Base-by-base conservation (phyloP, 2,329 filamentous ascomycete genomes). In the Ceratocystiopsis sp. region DNA sequence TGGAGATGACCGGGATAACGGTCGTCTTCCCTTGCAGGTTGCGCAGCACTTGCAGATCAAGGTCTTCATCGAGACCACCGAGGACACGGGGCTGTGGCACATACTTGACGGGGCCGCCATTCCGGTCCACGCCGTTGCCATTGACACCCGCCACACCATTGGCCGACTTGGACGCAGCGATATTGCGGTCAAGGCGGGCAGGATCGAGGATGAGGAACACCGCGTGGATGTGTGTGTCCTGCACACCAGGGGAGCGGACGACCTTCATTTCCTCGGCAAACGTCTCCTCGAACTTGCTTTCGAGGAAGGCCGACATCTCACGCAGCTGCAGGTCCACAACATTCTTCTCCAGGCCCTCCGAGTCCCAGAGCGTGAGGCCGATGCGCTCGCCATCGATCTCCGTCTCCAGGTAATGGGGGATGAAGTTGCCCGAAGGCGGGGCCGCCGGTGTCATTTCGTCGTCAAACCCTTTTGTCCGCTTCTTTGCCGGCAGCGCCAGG, bases 191-290 rank as follows among this genome's bases (percentile, higher is more conserved):
- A 19, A 98, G 75, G 38, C 84, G 80, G 42, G 77, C 68, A 1
- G 91, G 91, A 58, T 98, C 91, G 43, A 98, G 75, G 44, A 98
- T 67, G 44, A 96, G 70, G 62, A 98, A 94, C 43, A 86, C 86
- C 51, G 85, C 93, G 59, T 98, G 91, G 51, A 98, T 94, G 60
- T 98, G 91, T 41, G 89, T 95, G 65, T 98, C 91, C 58, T 86
- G 84, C 50, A 84, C 82, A 44, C 87, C 89, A 21, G 91, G 89
- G 42, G 87, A 86, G 54, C 91, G 82, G 48, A 95, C 71, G 39
- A 98, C 87, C 67, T 95, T 96, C 73, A 93, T 93, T 66, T 98
- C 91, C 63, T 98, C 91, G 40, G 77, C 77, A 58, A 98, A 93
- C 0, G 91, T 96, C 56, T 98, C 91, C 59, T 98, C 89, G 53